Conservation (phyloP, 1,284 basidiomycete genomes). For the Leccinum subfulvum region DNA sequence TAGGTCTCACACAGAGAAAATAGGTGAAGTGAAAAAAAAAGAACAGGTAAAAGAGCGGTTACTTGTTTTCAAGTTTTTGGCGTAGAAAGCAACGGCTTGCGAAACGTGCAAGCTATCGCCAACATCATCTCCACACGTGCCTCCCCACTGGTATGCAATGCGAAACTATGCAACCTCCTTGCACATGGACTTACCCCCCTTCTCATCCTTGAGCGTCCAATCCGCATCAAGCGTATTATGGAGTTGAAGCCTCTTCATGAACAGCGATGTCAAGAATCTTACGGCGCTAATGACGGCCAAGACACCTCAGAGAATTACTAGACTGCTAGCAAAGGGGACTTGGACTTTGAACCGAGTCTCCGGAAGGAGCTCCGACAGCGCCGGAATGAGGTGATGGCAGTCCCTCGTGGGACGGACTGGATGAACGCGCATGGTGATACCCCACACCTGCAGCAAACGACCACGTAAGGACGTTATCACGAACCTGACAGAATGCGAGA, state of each 20-base stretch:
- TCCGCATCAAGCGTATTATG: constrained; percentile 7
- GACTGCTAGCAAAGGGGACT: constrained; percentile 12
- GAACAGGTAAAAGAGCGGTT: not conserved
- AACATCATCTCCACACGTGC: not conserved
- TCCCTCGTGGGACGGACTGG: not conserved
- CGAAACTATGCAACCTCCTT: not conserved
- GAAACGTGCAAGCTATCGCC: not conserved
- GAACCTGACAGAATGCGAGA: not conserved
- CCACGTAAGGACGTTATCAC: too few species aligned
- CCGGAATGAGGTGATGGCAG: constrained; percentile 13
- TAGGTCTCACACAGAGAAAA: not conserved
- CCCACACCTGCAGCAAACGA: constrained; percentile 18
- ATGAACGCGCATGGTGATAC: constrained; percentile 15
- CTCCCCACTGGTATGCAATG: not conserved
- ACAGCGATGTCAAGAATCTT: constrained; percentile 13
- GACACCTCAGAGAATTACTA: constrained; percentile 14
- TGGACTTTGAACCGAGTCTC: constrained; percentile 4
- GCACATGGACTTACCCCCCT: not conserved
- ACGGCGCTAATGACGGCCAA: constrained; percentile 5
- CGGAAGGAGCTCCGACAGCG: constrained; percentile 8
- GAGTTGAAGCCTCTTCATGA: constrained; percentile 16
- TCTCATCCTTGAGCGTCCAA: constrained; percentile 11
- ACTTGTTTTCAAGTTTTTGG: too few species aligned
- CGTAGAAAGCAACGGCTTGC: too few species aligned
- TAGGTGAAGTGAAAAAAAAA: not conserved